Base-by-base conservation (phyloP, 208 protist genomes). In the Endotrypanum monterogeii region DNA sequence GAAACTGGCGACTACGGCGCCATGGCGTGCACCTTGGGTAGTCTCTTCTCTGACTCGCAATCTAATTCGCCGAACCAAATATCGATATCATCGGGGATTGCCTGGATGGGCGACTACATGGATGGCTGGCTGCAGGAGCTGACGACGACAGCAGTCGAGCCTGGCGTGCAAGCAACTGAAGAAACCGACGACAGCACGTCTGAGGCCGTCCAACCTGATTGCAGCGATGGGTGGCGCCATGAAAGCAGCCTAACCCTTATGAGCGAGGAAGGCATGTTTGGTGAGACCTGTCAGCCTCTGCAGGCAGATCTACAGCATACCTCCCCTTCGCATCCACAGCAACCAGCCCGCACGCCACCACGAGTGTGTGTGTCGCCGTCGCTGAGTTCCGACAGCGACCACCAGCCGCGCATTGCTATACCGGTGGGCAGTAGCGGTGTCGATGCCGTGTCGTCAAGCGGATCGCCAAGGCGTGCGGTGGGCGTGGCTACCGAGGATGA, bases 1-100 rank as follows among this genome's bases (percentile, higher is more conserved):
- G 46, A 32, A 1, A 41, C 48, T 30, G 30, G 66, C 30, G 66
- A 50, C 32, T 44, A 32, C 20, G 66, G 7, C 28, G 66, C 14
- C n/a, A 23, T 39, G 50, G 30, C 18, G 48, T 25, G 23, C 66
- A 57, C 66, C 50, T 70, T 70, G 2, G 66, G 66, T 20, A 70
- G 66, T 32, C 20, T 70, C 66, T 70, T 70, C 66, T 46, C 46
- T 30, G 48, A 11, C 20, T 70, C 50, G 14, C 41, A 5, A 28
- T 4, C 46, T 18, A 9, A 1, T n/a, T 70, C 66, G 25, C 32
- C 37, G 4, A 9, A n/a, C 28, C 37, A 32, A 32, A 30, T 6
- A 32, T 58, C 62, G 46, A 18, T 23, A 9, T n/a, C 66, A 32
- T 50, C 41, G 3, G 46, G 18, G 30, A 28, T 32, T 14, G 16